Percentiles rank a stretch among this genome's conserved stretches.
These are phyloP conservation scores for Pseudogymnoascus sp. DNA, from an alignment of 2,329 filamentous ascomycete genomes.

Conservation along the genomic window DNA sequence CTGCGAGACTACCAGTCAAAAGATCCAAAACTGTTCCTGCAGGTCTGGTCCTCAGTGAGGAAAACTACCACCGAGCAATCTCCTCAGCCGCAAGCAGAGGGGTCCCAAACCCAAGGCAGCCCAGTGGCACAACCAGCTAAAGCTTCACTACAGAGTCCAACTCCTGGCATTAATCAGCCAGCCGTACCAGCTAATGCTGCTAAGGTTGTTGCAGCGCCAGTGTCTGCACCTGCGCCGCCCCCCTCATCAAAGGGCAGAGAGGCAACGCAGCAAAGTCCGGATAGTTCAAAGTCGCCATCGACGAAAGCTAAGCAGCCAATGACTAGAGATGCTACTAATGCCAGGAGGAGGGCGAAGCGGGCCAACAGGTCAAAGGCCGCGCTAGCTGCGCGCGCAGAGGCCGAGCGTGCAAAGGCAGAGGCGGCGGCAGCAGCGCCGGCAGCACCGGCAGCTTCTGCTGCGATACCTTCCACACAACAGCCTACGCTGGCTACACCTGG, in stretches of 20 bases:
- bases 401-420: neutral
- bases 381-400: neutral
- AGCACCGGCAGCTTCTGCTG: neutral
- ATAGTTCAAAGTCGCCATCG: neutral
- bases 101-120: neutral
- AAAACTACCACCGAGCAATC: constrained; percentile 23
- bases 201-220: neutral
- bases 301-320: neutral
- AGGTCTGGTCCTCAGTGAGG: constrained; percentile 44
- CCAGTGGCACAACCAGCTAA: neutral
- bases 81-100: neutral
- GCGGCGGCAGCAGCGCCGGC: neutral
- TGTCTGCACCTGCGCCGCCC: neutral
- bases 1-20: constrained; percentile 47
- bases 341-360: neutral
- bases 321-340: neutral
- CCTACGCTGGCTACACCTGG: neutral
- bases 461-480: neutral
- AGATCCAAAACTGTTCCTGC: constrained; percentile 44
- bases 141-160: neutral
- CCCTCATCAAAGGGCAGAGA: neutral
- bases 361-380: neutral
- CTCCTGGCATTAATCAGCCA: neutral
- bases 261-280: neutral
- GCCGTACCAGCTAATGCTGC: neutral